These are phyloP conservation scores for Didymella pomorum DNA, from an alignment of 2,329 filamentous ascomycete genomes.

Conservation along the genomic window DNA sequence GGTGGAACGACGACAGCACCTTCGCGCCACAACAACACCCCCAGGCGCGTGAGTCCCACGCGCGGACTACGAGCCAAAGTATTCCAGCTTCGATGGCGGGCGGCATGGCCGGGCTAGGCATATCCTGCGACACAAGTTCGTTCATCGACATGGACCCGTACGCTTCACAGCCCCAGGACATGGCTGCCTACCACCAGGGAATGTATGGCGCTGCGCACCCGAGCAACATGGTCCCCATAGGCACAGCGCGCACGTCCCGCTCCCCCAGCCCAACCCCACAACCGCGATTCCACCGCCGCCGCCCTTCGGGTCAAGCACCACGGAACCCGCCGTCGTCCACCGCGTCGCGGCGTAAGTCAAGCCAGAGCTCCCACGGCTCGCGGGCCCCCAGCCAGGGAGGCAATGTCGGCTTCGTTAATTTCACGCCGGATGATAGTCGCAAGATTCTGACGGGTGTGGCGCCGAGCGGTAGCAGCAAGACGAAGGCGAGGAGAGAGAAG, in stretches of 20 bases:
- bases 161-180: constrained; percentile 23
- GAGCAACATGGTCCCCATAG: constrained; percentile 33
- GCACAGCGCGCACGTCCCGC: constrained; percentile 32
- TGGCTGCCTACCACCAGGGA: constrained; percentile 8
- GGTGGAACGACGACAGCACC: constrained; percentile 32
- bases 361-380: constrained; percentile 27
- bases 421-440: constrained; percentile 79
- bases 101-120: constrained; percentile 41
- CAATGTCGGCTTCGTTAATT: constrained; percentile 81
- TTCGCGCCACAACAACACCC: constrained; percentile 21
- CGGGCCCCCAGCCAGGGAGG: constrained; percentile 56
- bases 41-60: constrained; percentile 32
- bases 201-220: too few relatives aligned
- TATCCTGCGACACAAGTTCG: constrained; percentile 31
- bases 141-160: constrained; percentile 30
- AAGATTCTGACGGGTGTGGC: constrained; percentile 89
- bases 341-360: constrained; percentile 12
- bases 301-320: constrained; percentile 24
- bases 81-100: constrained; percentile 30
- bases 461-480: constrained; percentile 89
- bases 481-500: constrained; percentile 89
- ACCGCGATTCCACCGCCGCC: constrained; percentile 38
- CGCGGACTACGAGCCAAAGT: constrained; percentile 30
- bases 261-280: constrained; percentile 37
- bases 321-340: background rate